phyloP scores from a whole-genome alignment of 805 yeast species.

The Wickerhamiella vanderwaltii region DNA sequence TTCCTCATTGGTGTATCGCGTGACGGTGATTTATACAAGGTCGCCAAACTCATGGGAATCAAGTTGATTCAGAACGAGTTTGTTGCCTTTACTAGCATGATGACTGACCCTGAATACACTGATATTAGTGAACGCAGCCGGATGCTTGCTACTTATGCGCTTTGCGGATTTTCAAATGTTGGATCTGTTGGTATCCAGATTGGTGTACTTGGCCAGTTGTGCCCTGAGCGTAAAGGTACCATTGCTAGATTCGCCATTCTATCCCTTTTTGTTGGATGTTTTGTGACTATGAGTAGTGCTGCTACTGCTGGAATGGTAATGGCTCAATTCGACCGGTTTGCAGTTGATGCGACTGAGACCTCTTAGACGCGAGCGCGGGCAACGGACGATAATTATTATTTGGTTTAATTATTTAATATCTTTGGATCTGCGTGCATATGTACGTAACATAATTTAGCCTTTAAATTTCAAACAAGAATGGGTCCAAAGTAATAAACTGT shows the following conservation, averaged over 20 bases:
- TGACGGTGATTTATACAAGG: constrained; percentile 36
- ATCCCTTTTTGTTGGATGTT: constrained; percentile 41
- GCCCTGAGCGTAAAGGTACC: constrained; percentile 39
- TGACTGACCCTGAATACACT: constrained; percentile 33
- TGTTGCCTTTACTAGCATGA: constrained; percentile 38
- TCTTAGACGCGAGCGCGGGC: no score
- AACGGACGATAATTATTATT: no score
- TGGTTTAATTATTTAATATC: background rate
- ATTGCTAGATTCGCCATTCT: constrained; percentile 37
- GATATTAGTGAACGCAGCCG: constrained; percentile 39
- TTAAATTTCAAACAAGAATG: no score
- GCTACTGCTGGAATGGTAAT: constrained; percentile 54
- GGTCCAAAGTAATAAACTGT: no score
- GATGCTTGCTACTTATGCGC: constrained; percentile 47
- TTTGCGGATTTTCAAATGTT: constrained; percentile 51
- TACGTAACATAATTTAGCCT: no score
- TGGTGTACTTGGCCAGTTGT: constrained; percentile 47
- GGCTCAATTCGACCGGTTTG: constrained; percentile 32
- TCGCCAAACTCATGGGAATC: constrained; percentile 41
- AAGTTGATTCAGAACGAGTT: constrained; percentile 53
- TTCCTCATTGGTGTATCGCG: constrained; percentile 48
- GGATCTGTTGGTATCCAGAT: constrained; percentile 51
- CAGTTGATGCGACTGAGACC: background rate
- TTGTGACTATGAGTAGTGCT: constrained; percentile 44
- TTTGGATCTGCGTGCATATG: no score